A percentile compares a stretch with the other conserved stretches of the same genome.
These are phyloP conservation scores for Raphanus hybrid DNA, from an alignment of 441 rosid genomes.

Conservation along the genomic window DNA sequence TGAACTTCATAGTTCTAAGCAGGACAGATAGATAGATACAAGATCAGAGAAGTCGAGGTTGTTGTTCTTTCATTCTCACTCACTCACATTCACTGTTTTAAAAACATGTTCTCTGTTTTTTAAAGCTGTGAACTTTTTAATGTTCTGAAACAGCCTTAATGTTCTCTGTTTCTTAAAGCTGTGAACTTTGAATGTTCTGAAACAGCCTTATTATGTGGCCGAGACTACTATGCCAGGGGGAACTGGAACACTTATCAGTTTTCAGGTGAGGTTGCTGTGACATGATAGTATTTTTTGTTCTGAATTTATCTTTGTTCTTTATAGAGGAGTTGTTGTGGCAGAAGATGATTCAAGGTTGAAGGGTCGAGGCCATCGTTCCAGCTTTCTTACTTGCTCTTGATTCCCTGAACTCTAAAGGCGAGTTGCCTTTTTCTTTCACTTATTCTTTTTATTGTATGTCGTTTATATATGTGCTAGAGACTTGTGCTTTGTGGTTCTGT, in stretches of 20 bases:
- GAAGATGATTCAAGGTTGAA: too few relatives aligned
- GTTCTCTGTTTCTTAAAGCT: too few relatives aligned
- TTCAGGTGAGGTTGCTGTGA: too few relatives aligned
- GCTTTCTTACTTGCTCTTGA: too few relatives aligned
- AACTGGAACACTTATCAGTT: slow-evolving; percentile 42
- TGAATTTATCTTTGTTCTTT: too few relatives aligned
- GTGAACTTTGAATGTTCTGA: not conserved
- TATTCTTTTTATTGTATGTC: not conserved
- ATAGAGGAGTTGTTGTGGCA: too few relatives aligned
- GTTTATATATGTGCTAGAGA: too few relatives aligned
- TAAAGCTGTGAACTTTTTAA: too few relatives aligned
- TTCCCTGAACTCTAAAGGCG: not conserved
- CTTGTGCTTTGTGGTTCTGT: too few relatives aligned
- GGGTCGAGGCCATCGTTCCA: too few relatives aligned
- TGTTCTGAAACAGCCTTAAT: too few relatives aligned
- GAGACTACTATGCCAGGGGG: slow-evolving; percentile 85
- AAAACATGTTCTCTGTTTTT: not conserved
- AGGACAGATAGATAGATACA: slow-evolving; percentile 58
- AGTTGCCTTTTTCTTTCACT: not conserved
- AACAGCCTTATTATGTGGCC: slow-evolving; percentile 78
- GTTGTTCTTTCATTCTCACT: slow-evolving; percentile 40
- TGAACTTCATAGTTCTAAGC: slow-evolving; percentile 62
- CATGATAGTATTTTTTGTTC: too few relatives aligned
- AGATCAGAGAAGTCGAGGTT: slow-evolving; percentile 92
- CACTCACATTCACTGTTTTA: slow-evolving; percentile 4